Conservation (phyloP, 768 basidiomycete genomes). For the Porpolomopsis calyptriformis region DNA sequence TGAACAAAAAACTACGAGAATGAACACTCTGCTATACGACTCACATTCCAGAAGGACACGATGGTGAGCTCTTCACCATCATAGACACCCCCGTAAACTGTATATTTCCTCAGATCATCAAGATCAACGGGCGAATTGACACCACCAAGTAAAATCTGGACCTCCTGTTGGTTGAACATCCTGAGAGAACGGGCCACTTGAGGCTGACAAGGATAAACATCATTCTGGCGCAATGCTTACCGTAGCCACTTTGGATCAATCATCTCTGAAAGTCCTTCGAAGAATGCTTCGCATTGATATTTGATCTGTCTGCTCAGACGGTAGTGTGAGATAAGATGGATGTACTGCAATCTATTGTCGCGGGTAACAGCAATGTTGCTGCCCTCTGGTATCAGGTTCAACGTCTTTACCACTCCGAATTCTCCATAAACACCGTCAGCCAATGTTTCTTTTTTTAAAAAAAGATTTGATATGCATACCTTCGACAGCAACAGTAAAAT, state of each 20-base stretch:
- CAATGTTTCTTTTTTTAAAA: not conserved
- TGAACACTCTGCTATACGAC: conserved; percentile 10
- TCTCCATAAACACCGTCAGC: conserved; percentile 38
- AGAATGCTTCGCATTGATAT: conserved; percentile 75
- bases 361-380: conserved; percentile 75
- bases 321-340: conserved; percentile 81
- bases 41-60: conserved; percentile 71
- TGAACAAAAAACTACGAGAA: not conserved
- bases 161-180: conserved; percentile 96
- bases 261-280: conserved; percentile 85
- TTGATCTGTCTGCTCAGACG: conserved; percentile 84
- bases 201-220: not conserved
- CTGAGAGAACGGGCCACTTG: conserved; percentile 25
- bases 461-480: conserved; percentile 30
- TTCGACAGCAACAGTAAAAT: conserved; percentile 80
- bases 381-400: conserved; percentile 77
- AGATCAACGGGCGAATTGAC: conserved; percentile 79
- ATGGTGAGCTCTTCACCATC: conserved; percentile 64
- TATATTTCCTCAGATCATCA: conserved; percentile 66
- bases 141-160: conserved; percentile 85
- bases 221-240: conserved; percentile 27
- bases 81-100: conserved; percentile 75
- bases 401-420: conserved; percentile 63
- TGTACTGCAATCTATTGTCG: conserved; percentile 85
- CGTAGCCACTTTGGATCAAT: conserved; percentile 85